Percentiles rank a stretch among this genome's conserved stretches.
phyloP scores from a whole-genome alignment of 1,284 basidiomycete species.

The Thelephora terrestris region DNA sequence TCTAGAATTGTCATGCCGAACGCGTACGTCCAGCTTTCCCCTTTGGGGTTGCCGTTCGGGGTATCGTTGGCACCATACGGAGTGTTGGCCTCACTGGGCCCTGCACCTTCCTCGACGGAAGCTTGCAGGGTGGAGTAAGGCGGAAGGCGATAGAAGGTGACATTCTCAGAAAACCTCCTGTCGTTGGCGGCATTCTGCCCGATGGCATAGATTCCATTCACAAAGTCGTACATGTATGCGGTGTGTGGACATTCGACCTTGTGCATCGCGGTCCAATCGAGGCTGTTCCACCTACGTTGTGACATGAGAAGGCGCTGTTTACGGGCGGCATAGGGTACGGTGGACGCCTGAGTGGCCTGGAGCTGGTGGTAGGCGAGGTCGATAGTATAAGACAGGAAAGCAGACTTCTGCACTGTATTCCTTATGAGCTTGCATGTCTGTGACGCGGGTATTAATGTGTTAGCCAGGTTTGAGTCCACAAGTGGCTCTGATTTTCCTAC shows the following conservation, averaged over 20 bases:
- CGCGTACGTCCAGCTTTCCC: conserved; percentile 27
- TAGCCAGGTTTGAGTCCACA: not conserved
- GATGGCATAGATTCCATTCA: conserved; percentile 37
- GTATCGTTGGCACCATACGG: too few relatives aligned
- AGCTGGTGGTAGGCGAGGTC: conserved; percentile 34
- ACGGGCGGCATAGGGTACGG: conserved; percentile 26
- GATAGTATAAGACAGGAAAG: conserved; percentile 34
- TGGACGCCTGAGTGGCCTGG: conserved; percentile 20
- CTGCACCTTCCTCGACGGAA: too few relatives aligned
- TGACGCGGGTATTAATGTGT: conserved; percentile 6
- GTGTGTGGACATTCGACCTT: conserved; percentile 30
- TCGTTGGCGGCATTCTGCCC: conserved; percentile 30
- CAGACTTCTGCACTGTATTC: conserved; percentile 28
- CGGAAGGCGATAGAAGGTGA: conserved; percentile 30
- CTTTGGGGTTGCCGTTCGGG: conserved; percentile 9
- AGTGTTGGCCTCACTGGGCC: too few relatives aligned
- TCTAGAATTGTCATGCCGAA: conserved; percentile 32
- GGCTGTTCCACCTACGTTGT: conserved; percentile 33
- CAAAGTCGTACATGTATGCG: conserved; percentile 41
- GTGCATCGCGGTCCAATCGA: conserved; percentile 28
- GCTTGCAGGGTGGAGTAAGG: conserved; percentile 10
- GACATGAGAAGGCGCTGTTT: conserved; percentile 30
- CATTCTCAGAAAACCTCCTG: conserved; percentile 17
- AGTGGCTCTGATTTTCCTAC: conserved; percentile 15
- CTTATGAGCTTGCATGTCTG: conserved; percentile 31